Base-by-base conservation (phyloP, 768 basidiomycete genomes). In the Mycena leptocephala region DNA sequence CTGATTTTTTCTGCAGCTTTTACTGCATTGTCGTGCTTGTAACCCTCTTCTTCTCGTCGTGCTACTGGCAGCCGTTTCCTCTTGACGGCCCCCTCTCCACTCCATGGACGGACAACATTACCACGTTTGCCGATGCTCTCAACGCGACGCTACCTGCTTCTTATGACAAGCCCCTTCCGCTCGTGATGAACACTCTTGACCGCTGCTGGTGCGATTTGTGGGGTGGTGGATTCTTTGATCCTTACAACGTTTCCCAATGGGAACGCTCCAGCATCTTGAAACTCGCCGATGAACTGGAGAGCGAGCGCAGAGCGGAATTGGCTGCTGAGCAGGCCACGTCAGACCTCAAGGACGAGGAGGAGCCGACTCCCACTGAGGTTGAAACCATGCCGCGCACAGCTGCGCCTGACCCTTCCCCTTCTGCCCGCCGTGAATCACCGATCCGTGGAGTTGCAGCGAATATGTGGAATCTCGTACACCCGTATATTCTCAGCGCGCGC, bases 161-260 rank as follows among this genome's bases (percentile, higher is more conserved):
- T 68, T 87, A 89, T 78, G 76, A 84, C 16, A 82, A 85, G 10
- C 83, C 90, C 14, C 77, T 90, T 6, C 93, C 93, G 0, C 83
- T 88, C 2, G 88, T 91, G 58, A 91, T 96, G 62, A 92, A 90
- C 32, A 88, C 95, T 3, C 88, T 90, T 5, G 96, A 96, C 79
- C 92, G 95, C 58, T 97, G 96, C 81, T 97, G 96, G 96, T 96
- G 95, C 78, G 95, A 96, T 80, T 86, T 96, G 74, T 90, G 92
- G 24, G 85, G 87, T 22, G 88, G 88, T 22, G 88, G 89, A 18
- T 86, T 95, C 74, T 97, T 96, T 79, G 92, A 94, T 76, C 93
- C 95, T 9, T 96, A 93, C 84, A 93, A 96, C 76, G 87, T 93
- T 59, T 91, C 94, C 37, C 88, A 88, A 59, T 97, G 95, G 95